Evolutionary conservation across 2,329 filamentous ascomycete species (phyloP).

Genomic region (Ceratocystis variospora): DNA sequence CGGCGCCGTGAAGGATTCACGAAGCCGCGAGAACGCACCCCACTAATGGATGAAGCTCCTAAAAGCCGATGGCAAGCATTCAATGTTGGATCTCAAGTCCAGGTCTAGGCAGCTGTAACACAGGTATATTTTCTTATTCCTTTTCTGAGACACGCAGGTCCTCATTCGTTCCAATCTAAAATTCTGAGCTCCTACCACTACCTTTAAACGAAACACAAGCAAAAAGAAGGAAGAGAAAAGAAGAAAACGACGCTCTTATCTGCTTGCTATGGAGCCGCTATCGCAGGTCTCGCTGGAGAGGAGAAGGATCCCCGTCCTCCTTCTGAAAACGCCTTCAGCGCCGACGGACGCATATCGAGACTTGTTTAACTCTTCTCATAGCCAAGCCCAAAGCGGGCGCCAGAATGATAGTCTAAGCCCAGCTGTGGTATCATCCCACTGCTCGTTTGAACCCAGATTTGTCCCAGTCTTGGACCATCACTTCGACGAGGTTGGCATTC

Average conservation of each 20-base stretch:
- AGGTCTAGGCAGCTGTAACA: background rate
- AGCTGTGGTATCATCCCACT: conserved; percentile 21
- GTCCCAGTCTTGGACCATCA: conserved; percentile 64
- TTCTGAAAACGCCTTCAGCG: conserved; percentile 64
- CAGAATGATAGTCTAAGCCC: background rate
- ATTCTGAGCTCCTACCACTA: background rate
- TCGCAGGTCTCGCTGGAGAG: background rate
- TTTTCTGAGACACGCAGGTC: background rate
- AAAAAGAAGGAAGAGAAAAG: too few relatives aligned
- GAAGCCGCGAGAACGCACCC: background rate
- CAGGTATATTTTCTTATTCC: background rate
- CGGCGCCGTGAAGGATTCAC: background rate
- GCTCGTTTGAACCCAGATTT: conserved; percentile 49
- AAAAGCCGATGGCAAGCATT: background rate
- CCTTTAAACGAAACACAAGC: too few relatives aligned
- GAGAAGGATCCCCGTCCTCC: conserved; percentile 44
- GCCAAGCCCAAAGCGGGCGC: conserved; percentile 12
- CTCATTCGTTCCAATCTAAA: background rate
- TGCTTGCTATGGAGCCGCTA: background rate
- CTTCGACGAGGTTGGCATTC: conserved; percentile 47
- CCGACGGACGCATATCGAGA: conserved; percentile 62
- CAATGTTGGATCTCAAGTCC: background rate
- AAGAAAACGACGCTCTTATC: too few relatives aligned
- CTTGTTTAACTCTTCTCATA: conserved; percentile 37
- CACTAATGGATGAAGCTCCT: background rate